phyloP scores from a whole-genome alignment of 805 yeast genomes.

The Kazachstania bromeliacearum region DNA sequence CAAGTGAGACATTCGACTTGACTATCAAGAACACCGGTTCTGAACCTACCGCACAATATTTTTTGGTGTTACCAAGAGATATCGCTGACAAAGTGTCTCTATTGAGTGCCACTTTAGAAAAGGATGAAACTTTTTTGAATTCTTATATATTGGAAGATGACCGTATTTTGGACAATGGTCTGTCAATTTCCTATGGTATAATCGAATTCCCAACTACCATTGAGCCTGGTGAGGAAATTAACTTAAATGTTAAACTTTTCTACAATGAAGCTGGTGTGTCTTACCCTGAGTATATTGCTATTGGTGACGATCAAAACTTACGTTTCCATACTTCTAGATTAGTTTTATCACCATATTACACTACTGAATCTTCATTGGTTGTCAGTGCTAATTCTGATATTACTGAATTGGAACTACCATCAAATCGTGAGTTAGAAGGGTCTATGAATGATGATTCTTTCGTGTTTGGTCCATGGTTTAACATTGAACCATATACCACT shows the following conservation, averaged over 20 bases:
- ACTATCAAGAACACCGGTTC: constrained; percentile 49
- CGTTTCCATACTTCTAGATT: constrained; percentile 44
- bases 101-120: constrained; percentile 33
- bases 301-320: constrained; percentile 55
- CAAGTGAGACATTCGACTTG: constrained; percentile 50
- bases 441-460: constrained; percentile 21
- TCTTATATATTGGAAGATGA: constrained; percentile 24
- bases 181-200: constrained; percentile 34
- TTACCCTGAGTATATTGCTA: constrained; percentile 50
- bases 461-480: constrained; percentile 45
- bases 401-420: constrained; percentile 12
- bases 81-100: constrained; percentile 35
- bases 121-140: constrained; percentile 18
- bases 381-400: constrained; percentile 37
- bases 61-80: constrained; percentile 46
- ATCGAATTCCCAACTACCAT: constrained; percentile 55
- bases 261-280: constrained; percentile 44
- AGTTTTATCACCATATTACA: constrained; percentile 54
- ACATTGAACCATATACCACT: constrained; percentile 37
- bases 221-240: constrained; percentile 47
- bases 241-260: constrained; percentile 42
- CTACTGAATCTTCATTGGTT: constrained; percentile 25
- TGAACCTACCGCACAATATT: constrained; percentile 47
- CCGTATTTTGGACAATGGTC: constrained; percentile 18
- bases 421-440: not conserved